Evolutionary conservation across 1,284 basidiomycete species (phyloP).

Genomic region (Cryptococcus sp.): DNA sequence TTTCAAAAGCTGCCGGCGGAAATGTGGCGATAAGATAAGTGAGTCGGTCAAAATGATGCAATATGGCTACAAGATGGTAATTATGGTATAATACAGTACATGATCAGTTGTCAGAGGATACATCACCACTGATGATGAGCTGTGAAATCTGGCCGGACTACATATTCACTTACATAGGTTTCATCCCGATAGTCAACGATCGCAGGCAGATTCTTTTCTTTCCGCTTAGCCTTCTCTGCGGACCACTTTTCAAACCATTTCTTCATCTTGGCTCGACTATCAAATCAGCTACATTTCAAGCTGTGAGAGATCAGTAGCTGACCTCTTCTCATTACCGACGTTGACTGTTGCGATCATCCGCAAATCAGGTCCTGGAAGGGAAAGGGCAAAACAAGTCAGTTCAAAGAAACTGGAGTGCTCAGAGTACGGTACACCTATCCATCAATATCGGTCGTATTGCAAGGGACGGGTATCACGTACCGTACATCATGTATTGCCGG

Average conservation of each 20-base stretch:
- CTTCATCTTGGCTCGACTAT: constrained; percentile 70
- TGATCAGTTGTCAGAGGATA: not conserved
- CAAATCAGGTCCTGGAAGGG: constrained; percentile 62
- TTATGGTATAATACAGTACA: not conserved
- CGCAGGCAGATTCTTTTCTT: constrained; percentile 49
- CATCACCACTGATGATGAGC: too few relatives aligned
- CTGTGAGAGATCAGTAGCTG: constrained; percentile 9
- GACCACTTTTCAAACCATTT: constrained; percentile 78
- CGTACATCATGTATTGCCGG: constrained; percentile 65
- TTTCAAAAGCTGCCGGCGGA: too few relatives aligned
- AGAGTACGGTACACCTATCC: constrained; percentile 76
- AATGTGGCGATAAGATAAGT: too few relatives aligned
- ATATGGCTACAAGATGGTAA: not conserved
- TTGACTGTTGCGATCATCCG: constrained; percentile 94
- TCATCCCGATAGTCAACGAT: constrained; percentile 58
- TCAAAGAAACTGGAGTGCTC: constrained; percentile 95
- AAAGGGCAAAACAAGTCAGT: constrained; percentile 87
- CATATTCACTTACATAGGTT: constrained; percentile 37
- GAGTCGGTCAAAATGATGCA: not conserved
- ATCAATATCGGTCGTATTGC: not conserved
- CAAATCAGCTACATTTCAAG: constrained; percentile 1
- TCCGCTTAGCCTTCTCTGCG: constrained; percentile 64
- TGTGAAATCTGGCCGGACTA: not conserved
- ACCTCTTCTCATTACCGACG: constrained; percentile 68
- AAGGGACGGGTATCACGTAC: constrained; percentile 42